Evolutionary conservation across 1,284 basidiomycete species (phyloP), one percentile per base, ranked within the genome.

Genomic region (Marasmius sp.): DNA sequence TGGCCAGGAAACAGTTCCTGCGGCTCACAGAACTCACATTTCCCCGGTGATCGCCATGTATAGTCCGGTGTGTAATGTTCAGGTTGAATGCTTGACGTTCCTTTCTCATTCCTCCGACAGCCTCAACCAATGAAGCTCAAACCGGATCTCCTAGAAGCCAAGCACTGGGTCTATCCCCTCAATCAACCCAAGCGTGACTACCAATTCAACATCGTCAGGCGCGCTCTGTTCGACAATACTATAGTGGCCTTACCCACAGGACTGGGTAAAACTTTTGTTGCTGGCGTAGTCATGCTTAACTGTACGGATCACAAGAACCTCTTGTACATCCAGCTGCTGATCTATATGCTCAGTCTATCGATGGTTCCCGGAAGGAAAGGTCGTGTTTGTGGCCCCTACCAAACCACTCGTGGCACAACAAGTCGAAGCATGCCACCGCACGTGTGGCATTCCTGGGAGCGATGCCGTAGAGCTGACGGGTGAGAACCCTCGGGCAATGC

Each of bases 261-360:
- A 62, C 80, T 99, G 6, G 97, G 97, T 20, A 99, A 99, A 79
- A 99, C 97, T 0, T 99, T 99, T 71, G 93, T 99, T 63, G 97
- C 97, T 1, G 96, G 97, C 1, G 94, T 95, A 0, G 87, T 99
- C 20, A 98, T 99, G 93, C 77, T 95, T 10, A 96, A 95, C 67
- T 95, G 94, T 95, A 70, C 68, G 88, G 27, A 27, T 74, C 45
- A 16, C n/a, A 49, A 27, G 34, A 38, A 63, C 18, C 48, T 48
- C 14, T 34, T 12, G 50, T 50, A 53, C 56, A 55, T 36, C n/a
- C 47, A 18, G 38, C 56, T 14, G 48, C 56, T 57, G 41, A 48
- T 33, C 48, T 22, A n/a, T 52, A 45, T 58, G 33, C 57, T 18
- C 67, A 95, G 94, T 87, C 72, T 97, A 95, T 70, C 89, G 91